Base-by-base conservation (phyloP, 305 asterid genomes). In the Fraxinus dipetala region DNA sequence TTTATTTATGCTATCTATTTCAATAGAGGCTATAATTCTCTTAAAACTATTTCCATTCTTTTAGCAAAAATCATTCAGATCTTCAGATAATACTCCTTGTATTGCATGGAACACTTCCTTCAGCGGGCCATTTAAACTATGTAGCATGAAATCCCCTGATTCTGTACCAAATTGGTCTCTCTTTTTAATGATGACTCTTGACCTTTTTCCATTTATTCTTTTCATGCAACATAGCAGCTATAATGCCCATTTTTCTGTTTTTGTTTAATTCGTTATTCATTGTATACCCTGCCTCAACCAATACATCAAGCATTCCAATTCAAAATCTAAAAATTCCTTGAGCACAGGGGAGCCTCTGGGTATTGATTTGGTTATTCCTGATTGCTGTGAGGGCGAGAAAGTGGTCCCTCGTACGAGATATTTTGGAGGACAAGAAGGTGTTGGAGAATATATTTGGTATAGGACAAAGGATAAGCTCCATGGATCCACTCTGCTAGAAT, bases 381-480 rank as follows among this genome's bases (percentile, higher is more conserved):
- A 86, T 78, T 91, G 99, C 87, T 91, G 89, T 40, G 98, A 96
- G 91, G 98, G 94, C 78, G 85, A 91, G 88, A 89, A 89, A 87
- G 91, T 92, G 89, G 89, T 93, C 86, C 98, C 97, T 48, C 85
- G 76, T 79, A 87, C 90, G 82, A 91, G 83, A 80, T 95, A 96
- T 81, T 95, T 95, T 78, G 98, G 99, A 81, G 99, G 99, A 65
- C 86, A 76, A 85, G 98, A 96, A 89, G 99, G 98, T 83, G 88
- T 70, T 84, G 96, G 98, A 77, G 90, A 92, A 86, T 96, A 91
- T 85, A 88, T 87, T 35, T 96, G 99, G 99, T 93, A 90, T 87
- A 91, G 99, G 84, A 83, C 91, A n/a, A 89, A 89, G 88, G 75
- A 86, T 77, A 94, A 89, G 92, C 93, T 92, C 83, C 84, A 85